A percentile compares a stretch with the other conserved stretches of the same genome.
phyloP scores from a whole-genome alignment of 495 filamentous ascomycete species.

The Penicillium paradoxum region DNA sequence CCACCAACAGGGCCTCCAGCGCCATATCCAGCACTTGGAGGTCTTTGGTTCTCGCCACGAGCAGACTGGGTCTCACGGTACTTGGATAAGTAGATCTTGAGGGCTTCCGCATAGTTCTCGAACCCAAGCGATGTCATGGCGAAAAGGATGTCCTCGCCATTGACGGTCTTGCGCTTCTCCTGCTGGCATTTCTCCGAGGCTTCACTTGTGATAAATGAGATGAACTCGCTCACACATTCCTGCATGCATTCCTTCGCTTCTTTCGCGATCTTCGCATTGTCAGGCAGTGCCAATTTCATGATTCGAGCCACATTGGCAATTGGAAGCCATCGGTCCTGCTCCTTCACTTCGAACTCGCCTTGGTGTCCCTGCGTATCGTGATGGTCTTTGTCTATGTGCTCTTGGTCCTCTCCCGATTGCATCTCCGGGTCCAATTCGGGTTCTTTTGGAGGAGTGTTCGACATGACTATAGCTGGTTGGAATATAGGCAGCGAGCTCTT shows the following conservation, averaged over 20 bases:
- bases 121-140: constrained; percentile 99
- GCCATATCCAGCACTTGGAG: constrained; percentile 65
- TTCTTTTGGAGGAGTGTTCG: constrained; percentile 83
- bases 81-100: constrained; percentile 96
- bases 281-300: constrained; percentile 95
- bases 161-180: constrained; percentile 98
- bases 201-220: constrained; percentile 99
- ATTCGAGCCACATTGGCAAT: constrained; percentile 95
- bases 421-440: constrained; percentile 83
- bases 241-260: constrained; percentile 99
- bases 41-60: constrained; percentile 67
- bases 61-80: constrained; percentile 90
- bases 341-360: constrained; percentile 97
- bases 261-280: constrained; percentile 99
- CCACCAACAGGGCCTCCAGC: constrained; percentile 46
- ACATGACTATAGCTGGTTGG: constrained; percentile 69
- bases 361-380: constrained; percentile 56
- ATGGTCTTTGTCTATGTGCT: constrained; percentile 65
- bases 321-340: constrained; percentile 98
- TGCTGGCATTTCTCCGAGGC: constrained; percentile 99
- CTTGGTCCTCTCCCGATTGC: constrained; percentile 85
- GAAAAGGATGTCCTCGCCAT: constrained; percentile 96
- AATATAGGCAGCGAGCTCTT: constrained; percentile 18
- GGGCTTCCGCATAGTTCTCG: constrained; percentile 95
- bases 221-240: constrained; percentile 99